phyloP scores from a whole-genome alignment of 169 alveolate genomes.

The Toxoplasma gondii region DNA sequence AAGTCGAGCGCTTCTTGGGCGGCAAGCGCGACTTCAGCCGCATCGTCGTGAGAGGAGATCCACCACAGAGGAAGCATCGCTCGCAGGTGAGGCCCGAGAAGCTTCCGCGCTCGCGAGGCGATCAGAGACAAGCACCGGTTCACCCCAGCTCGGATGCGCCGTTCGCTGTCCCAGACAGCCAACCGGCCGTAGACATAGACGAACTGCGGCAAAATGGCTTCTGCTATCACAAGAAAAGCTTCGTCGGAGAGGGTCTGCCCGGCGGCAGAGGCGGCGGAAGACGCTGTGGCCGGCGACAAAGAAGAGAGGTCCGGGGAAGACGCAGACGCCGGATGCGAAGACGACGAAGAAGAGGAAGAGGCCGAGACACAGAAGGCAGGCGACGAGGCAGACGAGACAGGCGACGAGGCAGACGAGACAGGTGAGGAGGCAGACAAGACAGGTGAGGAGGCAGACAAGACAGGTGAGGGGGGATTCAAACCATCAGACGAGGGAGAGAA shows the following conservation, averaged over 20 bases:
- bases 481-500: no score
- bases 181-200: conserved; percentile 42
- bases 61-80: background rate
- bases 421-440: background rate
- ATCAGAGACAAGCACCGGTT: conserved; percentile 7
- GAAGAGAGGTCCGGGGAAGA: background rate
- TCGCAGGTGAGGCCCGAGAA: conserved; percentile 15
- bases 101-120: background rate
- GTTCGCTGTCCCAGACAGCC: conserved; percentile 26
- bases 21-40: background rate
- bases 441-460: no score
- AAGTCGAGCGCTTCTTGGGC: background rate
- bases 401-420: background rate
- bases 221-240: background rate
- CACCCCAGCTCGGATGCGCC: conserved; percentile 26
- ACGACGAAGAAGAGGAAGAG: background rate
- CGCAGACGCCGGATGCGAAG: background rate
- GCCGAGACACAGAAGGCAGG: background rate
- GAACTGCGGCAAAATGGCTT: conserved; percentile 43
- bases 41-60: conserved; percentile 5
- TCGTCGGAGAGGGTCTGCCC: background rate
- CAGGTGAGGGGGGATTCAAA: no score
- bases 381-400: background rate
- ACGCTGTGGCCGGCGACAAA: background rate
- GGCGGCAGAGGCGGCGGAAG: background rate